These are phyloP conservation scores for Arxiozyma heterogenica DNA, from an alignment of 1,139 yeast species.

Conservation along the genomic window DNA sequence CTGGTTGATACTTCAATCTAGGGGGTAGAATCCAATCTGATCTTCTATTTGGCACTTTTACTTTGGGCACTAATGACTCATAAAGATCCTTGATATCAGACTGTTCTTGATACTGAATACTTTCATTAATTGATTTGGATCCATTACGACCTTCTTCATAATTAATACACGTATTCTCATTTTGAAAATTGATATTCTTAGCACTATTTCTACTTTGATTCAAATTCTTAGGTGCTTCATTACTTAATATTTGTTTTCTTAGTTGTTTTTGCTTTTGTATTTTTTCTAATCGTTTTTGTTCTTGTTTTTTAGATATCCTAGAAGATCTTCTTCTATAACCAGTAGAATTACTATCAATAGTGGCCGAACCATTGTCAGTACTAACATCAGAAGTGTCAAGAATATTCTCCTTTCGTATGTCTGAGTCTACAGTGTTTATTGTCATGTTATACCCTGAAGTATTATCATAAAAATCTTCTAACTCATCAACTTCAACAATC, in stretches of 20 bases:
- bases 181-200: not conserved
- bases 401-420: not conserved
- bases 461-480: conserved; percentile 1
- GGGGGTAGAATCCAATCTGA: conserved; percentile 31
- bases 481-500: not conserved
- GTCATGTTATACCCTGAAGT: not conserved
- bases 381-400: not conserved
- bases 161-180: too few relatives aligned
- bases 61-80: conserved; percentile 26
- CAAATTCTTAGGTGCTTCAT: not conserved
- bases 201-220: not conserved
- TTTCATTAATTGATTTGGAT: conserved; percentile 1
- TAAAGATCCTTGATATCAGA: conserved; percentile 19
- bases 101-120: conserved; percentile 1
- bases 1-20: conserved; percentile 25
- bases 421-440: conserved; percentile 4
- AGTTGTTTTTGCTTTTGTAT: conserved; percentile 10
- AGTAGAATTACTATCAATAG: not conserved
- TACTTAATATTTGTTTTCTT: conserved; percentile 3
- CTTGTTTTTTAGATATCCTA: conserved; percentile 15
- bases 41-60: conserved; percentile 25
- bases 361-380: not conserved
- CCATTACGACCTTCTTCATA: not conserved
- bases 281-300: conserved; percentile 1
- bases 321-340: conserved; percentile 21